Conservation (phyloP, 1,139 yeast species). For the Pichia sp. region DNA sequence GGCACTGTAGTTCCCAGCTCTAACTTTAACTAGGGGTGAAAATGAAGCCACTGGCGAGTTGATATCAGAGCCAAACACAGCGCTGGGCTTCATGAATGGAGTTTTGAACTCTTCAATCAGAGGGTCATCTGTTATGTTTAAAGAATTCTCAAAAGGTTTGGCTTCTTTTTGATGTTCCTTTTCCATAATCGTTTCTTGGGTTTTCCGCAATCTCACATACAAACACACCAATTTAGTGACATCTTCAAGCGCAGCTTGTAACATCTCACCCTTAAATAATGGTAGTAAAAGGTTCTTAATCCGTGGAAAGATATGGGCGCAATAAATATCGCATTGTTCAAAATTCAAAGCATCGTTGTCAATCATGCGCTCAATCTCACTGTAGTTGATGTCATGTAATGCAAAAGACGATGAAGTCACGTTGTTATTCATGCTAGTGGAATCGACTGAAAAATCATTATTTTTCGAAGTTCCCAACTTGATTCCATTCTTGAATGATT, state of each 20-base stretch:
- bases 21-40: constrained; percentile 14
- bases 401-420: no score
- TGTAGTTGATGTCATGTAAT: constrained; percentile 5
- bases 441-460: constrained; percentile 4
- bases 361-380: constrained; percentile 22
- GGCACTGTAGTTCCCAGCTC: constrained; percentile 5
- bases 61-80: constrained; percentile 15
- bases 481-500: constrained; percentile 23
- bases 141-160: background rate
- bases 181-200: constrained; percentile 3
- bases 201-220: constrained; percentile 30
- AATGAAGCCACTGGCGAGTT: constrained; percentile 13
- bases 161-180: background rate
- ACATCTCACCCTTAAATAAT: constrained; percentile 39
- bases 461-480: constrained; percentile 21
- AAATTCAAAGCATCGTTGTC: constrained; percentile 15
- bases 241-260: constrained; percentile 49
- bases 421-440: background rate
- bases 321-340: constrained; percentile 39
- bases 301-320: constrained; percentile 42
- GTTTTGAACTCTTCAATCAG: constrained; percentile 7
- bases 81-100: constrained; percentile 20
- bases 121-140: no score
- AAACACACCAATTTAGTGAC: constrained; percentile 40
- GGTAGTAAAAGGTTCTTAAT: constrained; percentile 36